Evolutionary conservation across 2,329 filamentous ascomycete genomes (phyloP).

Genomic region (Diaporthe destruens): DNA sequence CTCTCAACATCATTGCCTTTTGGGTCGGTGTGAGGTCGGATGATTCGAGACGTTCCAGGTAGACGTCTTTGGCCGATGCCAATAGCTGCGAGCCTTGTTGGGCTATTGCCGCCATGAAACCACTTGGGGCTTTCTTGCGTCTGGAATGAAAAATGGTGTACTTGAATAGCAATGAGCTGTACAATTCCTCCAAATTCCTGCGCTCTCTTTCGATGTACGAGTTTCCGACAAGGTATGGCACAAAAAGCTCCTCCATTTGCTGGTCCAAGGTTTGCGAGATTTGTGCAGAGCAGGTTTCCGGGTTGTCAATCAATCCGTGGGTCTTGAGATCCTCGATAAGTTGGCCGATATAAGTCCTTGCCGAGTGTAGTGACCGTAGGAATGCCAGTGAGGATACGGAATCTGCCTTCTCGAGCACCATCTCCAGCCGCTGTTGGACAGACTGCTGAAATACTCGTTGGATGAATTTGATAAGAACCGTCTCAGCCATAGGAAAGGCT

Average conservation of each 20-base stretch:
- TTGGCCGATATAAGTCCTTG: constrained; percentile 86
- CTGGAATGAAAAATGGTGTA: constrained; percentile 95
- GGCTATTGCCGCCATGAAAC: constrained; percentile 92
- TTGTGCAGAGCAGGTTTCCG: constrained; percentile 88
- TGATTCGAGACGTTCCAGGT: constrained; percentile 88
- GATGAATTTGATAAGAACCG: constrained; percentile 91
- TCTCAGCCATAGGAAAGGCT: constrained; percentile 96
- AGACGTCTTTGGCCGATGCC: constrained; percentile 88
- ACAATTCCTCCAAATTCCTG: constrained; percentile 81
- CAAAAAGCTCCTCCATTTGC: constrained; percentile 82
- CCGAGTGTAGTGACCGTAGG: constrained; percentile 89
- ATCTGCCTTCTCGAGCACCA: constrained; percentile 94
- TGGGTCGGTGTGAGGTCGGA: constrained; percentile 90
- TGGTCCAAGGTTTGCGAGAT: constrained; percentile 82
- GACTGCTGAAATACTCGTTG: constrained; percentile 98
- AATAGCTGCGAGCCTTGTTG: constrained; percentile 92
- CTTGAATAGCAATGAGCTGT: constrained; percentile 94
- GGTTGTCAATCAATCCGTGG: constrained; percentile 94
- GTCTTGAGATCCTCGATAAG: constrained; percentile 93
- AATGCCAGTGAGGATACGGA: constrained; percentile 94
- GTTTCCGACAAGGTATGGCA: constrained; percentile 76
- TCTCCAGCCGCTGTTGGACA: constrained; percentile 93
- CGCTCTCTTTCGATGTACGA: constrained; percentile 79
- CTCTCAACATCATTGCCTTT: constrained; percentile 88
- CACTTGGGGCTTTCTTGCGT: constrained; percentile 88